Conservation (phyloP, 345 rosid species). For the Gynandropsis gynandra region DNA sequence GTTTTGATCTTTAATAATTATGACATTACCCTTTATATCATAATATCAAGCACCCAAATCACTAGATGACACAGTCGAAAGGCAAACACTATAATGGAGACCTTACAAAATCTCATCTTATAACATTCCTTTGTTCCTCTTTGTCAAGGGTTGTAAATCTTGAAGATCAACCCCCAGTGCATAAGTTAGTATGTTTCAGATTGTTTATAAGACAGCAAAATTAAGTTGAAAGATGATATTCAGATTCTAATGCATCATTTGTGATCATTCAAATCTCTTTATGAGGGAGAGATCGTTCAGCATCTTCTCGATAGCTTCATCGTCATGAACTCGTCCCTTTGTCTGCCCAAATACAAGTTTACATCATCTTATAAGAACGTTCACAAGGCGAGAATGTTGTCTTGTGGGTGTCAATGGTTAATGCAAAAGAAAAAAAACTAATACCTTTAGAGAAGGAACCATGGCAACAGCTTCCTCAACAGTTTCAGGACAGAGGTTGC, state of each 20-base stretch:
- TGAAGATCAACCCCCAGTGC: too few relatives aligned
- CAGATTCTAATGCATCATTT: too few relatives aligned
- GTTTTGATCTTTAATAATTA: too few relatives aligned
- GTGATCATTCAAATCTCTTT: conserved; percentile 65
- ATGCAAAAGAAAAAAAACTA: background rate
- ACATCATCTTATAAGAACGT: conserved; percentile 11
- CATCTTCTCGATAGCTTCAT: conserved; percentile 90
- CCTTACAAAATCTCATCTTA: too few relatives aligned
- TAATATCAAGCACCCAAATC: too few relatives aligned
- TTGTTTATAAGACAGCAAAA: conserved; percentile 1
- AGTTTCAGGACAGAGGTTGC: conserved; percentile 95
- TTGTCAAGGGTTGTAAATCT: too few relatives aligned
- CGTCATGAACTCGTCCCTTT: conserved; percentile 76
- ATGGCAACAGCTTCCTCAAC: conserved; percentile 96
- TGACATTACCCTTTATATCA: too few relatives aligned
- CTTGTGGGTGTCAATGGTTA: background rate
- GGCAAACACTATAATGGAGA: too few relatives aligned
- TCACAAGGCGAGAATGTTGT: conserved; percentile 7
- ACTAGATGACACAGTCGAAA: too few relatives aligned
- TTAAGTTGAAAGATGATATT: background rate
- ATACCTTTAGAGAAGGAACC: conserved; percentile 96
- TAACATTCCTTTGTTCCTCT: too few relatives aligned
- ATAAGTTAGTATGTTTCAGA: too few relatives aligned
- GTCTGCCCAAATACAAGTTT: conserved; percentile 41
- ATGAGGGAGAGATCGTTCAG: conserved; percentile 73